These are phyloP conservation scores for Atalantia buxifolia DNA, from an alignment of 345 rosid species.

Conservation along the genomic window DNA sequence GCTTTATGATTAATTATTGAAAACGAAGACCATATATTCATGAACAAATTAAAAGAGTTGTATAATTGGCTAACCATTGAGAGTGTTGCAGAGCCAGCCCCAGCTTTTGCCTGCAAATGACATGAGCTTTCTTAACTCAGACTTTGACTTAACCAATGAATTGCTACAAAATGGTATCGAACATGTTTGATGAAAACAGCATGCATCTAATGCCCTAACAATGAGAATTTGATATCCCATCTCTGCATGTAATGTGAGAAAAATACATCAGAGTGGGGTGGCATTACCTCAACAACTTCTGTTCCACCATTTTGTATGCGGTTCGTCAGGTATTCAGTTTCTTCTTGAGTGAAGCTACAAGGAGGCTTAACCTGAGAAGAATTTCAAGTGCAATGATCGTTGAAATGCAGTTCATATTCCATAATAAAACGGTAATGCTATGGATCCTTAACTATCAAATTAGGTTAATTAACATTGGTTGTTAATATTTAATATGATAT, in stretches of 20 bases:
- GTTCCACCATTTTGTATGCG: constrained; percentile 88
- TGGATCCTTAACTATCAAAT: no score
- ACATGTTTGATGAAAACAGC: neutral
- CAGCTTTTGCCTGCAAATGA: constrained; percentile 68
- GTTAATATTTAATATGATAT: no score
- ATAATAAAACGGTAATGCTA: no score
- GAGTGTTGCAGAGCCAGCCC: constrained; percentile 79
- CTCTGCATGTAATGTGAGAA: neutral
- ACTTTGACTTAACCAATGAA: neutral
- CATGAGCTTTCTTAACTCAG: neutral
- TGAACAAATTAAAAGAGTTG: neutral
- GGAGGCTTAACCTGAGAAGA: constrained; percentile 67
- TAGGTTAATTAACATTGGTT: no score
- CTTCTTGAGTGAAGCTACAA: constrained; percentile 60
- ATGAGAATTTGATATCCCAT: neutral
- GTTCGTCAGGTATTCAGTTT: constrained; percentile 63
- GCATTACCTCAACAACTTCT: constrained; percentile 73
- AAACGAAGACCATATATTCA: neutral
- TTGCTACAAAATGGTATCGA: neutral
- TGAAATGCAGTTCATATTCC: neutral
- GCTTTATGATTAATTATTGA: no score
- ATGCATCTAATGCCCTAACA: neutral
- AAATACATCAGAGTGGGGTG: neutral
- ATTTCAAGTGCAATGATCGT: neutral
- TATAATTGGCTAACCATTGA: constrained; percentile 57